These are phyloP conservation scores for Oryza meyeriana DNA, from an alignment of 176 grass and related monocot genomes.

Conservation along the genomic window DNA sequence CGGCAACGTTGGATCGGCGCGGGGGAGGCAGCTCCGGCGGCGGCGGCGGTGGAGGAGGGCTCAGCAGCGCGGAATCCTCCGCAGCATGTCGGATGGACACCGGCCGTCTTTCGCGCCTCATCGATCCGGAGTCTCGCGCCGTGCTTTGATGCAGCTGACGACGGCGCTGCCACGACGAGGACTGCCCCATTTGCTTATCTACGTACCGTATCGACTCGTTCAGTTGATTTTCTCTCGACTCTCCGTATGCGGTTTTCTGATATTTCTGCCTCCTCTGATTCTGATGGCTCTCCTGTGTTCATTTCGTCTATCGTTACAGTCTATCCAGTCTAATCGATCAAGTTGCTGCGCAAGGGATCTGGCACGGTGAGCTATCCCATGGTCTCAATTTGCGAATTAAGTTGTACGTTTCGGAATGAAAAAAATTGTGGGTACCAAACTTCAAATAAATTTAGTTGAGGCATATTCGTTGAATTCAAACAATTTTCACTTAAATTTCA, in stretches of 20 bases:
- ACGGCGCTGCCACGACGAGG: constrained; percentile 35
- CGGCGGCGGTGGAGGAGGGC: constrained; percentile 59
- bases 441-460: no score
- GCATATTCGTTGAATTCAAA: no score
- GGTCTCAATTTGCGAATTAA: not conserved
- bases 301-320: constrained; percentile 24
- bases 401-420: no score
- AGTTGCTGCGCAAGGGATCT: constrained; percentile 88
- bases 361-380: constrained; percentile 54
- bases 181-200: constrained; percentile 91
- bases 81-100: constrained; percentile 61
- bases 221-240: not conserved
- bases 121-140: constrained; percentile 54
- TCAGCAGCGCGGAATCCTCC: constrained; percentile 64
- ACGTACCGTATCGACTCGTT: constrained; percentile 32
- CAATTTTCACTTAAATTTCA: no score
- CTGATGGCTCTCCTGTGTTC: not conserved
- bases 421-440: no score
- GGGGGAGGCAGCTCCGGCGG: not conserved
- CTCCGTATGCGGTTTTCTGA: not conserved
- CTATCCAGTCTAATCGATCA: constrained; percentile 73
- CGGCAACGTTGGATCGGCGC: constrained; percentile 45
- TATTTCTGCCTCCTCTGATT: not conserved
- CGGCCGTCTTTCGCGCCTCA: constrained; percentile 58
- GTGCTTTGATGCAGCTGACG: constrained; percentile 66